Percentiles rank a stretch among this genome's conserved stretches.
phyloP scores from a whole-genome alignment of 768 basidiomycete genomes.

The Kwoniella heveanensis region DNA sequence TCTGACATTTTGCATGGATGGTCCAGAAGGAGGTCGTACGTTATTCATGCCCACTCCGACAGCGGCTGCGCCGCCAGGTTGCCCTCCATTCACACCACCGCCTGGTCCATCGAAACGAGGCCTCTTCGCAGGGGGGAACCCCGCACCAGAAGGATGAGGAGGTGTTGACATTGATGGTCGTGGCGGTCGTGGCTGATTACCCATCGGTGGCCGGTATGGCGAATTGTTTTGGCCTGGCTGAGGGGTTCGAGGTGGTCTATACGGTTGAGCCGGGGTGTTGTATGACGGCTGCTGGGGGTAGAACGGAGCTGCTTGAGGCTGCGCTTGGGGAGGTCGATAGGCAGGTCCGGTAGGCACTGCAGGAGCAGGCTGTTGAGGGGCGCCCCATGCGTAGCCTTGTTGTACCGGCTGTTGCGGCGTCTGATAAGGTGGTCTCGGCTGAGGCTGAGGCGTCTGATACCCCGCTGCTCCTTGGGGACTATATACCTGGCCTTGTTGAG shows the following conservation, averaged over 20 bases:
- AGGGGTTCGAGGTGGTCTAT: slow-evolving; percentile 21
- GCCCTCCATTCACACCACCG: slow-evolving; percentile 9
- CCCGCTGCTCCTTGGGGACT: slow-evolving; percentile 13
- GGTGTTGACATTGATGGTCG: slow-evolving; percentile 56
- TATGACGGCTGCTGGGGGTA: slow-evolving; percentile 37
- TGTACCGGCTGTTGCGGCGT: slow-evolving; percentile 20
- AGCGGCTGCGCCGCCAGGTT: background rate
- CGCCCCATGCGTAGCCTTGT: slow-evolving; percentile 62
- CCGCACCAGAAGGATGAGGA: slow-evolving; percentile 57
- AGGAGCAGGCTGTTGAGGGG: slow-evolving; percentile 57
- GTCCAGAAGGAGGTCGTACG: slow-evolving; percentile 58
- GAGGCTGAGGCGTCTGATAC: slow-evolving; percentile 23
- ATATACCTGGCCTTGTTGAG: slow-evolving; percentile 12
- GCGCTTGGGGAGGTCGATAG: slow-evolving; percentile 45
- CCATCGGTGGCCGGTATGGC: slow-evolving; percentile 26
- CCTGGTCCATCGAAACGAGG: slow-evolving; percentile 80
- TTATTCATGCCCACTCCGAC: slow-evolving; percentile 4
- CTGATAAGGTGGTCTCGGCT: slow-evolving; percentile 23
- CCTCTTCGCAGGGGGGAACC: slow-evolving; percentile 81
- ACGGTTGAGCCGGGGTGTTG: slow-evolving; percentile 31
- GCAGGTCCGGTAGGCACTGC: slow-evolving; percentile 36
- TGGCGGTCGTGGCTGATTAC: slow-evolving; percentile 51
- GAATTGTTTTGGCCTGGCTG: slow-evolving; percentile 17
- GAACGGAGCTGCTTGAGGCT: slow-evolving; percentile 58
- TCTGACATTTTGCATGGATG: slow-evolving; percentile 34